Base-by-base conservation (phyloP, 2,329 filamentous ascomycete genomes). In the Xylaria arbuscula region DNA sequence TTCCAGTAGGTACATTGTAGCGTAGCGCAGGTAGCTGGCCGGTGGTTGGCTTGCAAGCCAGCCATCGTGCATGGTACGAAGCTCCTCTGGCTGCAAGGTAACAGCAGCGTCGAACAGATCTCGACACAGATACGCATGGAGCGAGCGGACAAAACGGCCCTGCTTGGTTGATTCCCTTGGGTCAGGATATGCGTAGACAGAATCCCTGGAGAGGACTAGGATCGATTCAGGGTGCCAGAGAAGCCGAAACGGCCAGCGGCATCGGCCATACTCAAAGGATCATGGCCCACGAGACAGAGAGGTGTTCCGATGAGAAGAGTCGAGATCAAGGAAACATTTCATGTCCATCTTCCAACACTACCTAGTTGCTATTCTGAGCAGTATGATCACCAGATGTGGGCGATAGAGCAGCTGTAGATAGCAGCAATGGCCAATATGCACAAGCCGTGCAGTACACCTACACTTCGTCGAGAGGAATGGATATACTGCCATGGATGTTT, bases 21-120 rank as follows among this genome's bases (percentile, higher is more conserved):
- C 56, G 38, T 60, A 56, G 42, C 55, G 19, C 32, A 53, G 24
- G 50, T 40, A 54, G 58, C 36, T 53, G 38, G 55, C 62, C 40
- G 56, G 53, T 53, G 58, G 62, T 56, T 66, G 62, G 61, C 34
- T 54, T 64, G 24, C 40, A 48, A 42, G 53, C 68, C 65, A 51
- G 58, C 57, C 57, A 62, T 66, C 54, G 42, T 38, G 65, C 66
- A 66, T 61, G 48, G 58, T 38, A 32, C 60, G 62, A 62, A 45
- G 28, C 45, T 34, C 32, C 34, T 64, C 60, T 28, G 56, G 62
- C 62, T 69, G 69, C 69, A 69, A 58, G 69, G 66, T 69, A 64
- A 55, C 62, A 50, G 54, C 56, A 67, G 56, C 47, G 48, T 48
- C 61, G 59, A 62, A 54, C 61, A 32, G 51, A 64, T 28, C 51